Evolutionary conservation across 2,329 filamentous ascomycete genomes (phyloP), one percentile per base, ranked within the genome.

Genomic region (Macrophomina pseudophaseolina): DNA sequence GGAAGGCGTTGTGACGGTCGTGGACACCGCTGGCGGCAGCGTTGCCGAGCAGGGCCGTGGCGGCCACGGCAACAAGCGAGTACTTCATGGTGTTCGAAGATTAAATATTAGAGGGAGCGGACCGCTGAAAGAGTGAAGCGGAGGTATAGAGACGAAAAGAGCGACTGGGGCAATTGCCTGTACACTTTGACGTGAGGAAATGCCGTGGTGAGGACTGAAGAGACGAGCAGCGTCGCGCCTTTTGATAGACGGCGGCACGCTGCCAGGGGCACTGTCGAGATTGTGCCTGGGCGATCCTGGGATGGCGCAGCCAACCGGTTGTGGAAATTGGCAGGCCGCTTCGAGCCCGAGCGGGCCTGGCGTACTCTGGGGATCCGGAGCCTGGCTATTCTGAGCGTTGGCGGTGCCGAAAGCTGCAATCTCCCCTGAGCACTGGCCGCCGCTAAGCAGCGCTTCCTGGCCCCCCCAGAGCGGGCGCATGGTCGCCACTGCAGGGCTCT

Each of bases 51-150:
- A 84, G 73, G 67, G 80, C 80, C 68, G 82, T 83, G 69, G 82
- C 83, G 71, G 89, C 87, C 79, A 89, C 86, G 74, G 87, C 86
- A 72, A 91, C 80, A 75, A 91, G 78, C 75, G 85, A 84, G 75
- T 85, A 88, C 90, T 91, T 95, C 92, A 95, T 95, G 49, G 76
- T 90, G 82, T 70, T 78, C 73, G 60, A 59, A 67, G 67, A 65
- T 65, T 66, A 67, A 65, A 53, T 62, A 69, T 64, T 67, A 68
- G 76, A 71, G 79, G 90, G 91, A 81, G 89, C 91, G 84, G 90
- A 87, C 91, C 91, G 91, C 91, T 93, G 83, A 94, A 93, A 80
- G 91, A 92, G 88, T 92, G 90, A 92, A 92, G 90, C 90, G 89
- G 89, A 90, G 75, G 42, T 38, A 48, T n/a, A 48, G 46, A 59